Conservation (phyloP, 1,284 basidiomycete species). For the Blastosporella zonata region DNA sequence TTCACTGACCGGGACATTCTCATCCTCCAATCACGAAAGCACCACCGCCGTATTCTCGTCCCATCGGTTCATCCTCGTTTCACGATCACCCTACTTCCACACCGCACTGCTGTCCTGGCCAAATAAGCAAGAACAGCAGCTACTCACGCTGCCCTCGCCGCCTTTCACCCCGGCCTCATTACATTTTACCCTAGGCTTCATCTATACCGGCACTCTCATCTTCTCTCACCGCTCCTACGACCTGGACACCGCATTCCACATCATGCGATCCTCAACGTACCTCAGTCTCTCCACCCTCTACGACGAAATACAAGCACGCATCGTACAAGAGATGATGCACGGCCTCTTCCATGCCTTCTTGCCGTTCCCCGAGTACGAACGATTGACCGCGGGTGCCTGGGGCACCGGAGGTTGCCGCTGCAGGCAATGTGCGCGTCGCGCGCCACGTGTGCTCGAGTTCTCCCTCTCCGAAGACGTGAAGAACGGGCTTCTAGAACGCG, state of each 20-base stretch:
- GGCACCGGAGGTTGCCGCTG: conserved; percentile 78
- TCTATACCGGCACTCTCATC: conserved; percentile 91
- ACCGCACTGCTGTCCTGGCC: conserved; percentile 66
- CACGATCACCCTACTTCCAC: conserved; percentile 86
- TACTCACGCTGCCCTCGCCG: conserved; percentile 79
- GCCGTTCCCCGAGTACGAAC: conserved; percentile 72
- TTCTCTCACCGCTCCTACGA: conserved; percentile 94
- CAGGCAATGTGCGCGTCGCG: conserved; percentile 73
- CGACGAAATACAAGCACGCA: conserved; percentile 77
- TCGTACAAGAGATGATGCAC: conserved; percentile 85
- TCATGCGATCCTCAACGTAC: conserved; percentile 83
- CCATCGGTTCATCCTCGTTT: conserved; percentile 90
- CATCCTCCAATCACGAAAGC: conserved; percentile 59
- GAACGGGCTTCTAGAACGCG: conserved; percentile 67
- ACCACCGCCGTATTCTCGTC: conserved; percentile 84
- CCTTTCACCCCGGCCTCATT: conserved; percentile 94
- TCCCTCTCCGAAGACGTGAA: conserved; percentile 71
- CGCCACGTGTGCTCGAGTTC: conserved; percentile 81
- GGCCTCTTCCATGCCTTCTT: conserved; percentile 83
- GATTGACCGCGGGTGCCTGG: conserved; percentile 69
- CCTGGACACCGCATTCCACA: conserved; percentile 87
- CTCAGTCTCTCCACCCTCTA: conserved; percentile 76
- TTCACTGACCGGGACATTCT: conserved; percentile 65
- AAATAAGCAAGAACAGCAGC: conserved; percentile 46
- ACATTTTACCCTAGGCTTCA: conserved; percentile 92